Conservation (phyloP, 352 stramenopile species). For the Phytophthora aleatoria region DNA sequence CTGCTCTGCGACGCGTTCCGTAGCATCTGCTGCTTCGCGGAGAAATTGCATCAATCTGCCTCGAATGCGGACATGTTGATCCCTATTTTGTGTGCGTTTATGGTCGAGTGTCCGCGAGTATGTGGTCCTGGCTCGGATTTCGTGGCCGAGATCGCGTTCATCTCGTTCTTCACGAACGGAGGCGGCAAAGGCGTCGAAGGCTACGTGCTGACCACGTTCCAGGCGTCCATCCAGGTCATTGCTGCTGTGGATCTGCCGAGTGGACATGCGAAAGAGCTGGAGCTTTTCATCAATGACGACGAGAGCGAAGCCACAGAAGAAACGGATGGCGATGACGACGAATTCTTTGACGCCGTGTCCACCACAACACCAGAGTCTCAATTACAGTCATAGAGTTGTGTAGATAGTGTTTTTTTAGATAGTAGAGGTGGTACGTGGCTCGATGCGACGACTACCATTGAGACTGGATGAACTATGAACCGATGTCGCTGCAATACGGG, state of each 20-base stretch:
- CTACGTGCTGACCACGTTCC: conserved; percentile 79
- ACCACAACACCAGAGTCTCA: conserved; percentile 13
- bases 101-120: conserved; percentile 47
- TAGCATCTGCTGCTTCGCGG: conserved; percentile 66
- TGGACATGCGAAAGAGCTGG: conserved; percentile 57
- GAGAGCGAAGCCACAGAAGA: conserved; percentile 33
- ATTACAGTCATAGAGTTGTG: conserved; percentile 19
- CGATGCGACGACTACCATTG: conserved; percentile 12
- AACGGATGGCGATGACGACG: conserved; percentile 42
- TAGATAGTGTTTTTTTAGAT: conserved; percentile 15
- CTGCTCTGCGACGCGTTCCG: conserved; percentile 66
- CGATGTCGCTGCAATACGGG: conserved; percentile 4
- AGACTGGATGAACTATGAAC: conserved; percentile 21
- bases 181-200: conserved; percentile 78
- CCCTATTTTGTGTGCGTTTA: conserved; percentile 64
- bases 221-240: conserved; percentile 73
- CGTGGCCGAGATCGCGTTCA: conserved; percentile 76
- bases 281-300: conserved; percentile 54
- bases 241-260: conserved; percentile 62
- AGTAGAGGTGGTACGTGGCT: conserved; percentile 1
- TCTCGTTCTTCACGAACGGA: conserved; percentile 78
- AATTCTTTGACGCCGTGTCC: conserved; percentile 63
- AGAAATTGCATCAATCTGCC: conserved; percentile 61
- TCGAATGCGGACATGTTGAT: conserved; percentile 78
- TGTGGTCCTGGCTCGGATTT: conserved; percentile 42